Percentiles rank a stretch among this genome's conserved stretches.
Conservation (phyloP, 1,284 basidiomycete genomes). For the Sanghuangporus sanghuang region DNA sequence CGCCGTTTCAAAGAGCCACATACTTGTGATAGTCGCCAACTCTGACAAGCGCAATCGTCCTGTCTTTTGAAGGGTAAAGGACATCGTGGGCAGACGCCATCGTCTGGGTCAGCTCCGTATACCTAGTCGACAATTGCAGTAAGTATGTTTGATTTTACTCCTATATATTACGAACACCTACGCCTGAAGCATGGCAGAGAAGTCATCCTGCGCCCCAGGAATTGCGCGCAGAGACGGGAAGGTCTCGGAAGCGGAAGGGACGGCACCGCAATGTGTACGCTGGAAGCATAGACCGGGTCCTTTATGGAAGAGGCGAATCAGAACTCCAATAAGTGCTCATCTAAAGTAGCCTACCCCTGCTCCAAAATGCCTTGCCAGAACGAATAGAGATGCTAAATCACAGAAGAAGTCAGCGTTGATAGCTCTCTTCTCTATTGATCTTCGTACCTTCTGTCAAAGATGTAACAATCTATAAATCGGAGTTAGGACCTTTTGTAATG, state of each 20-base stretch:
- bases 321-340: background rate
- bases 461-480: conserved; percentile 29
- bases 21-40: conserved; percentile 36
- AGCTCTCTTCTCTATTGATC: background rate
- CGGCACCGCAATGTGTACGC: conserved; percentile 18
- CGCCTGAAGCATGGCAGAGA: conserved; percentile 22
- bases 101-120: conserved; percentile 33
- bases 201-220: conserved; percentile 22
- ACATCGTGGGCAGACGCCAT: conserved; percentile 38
- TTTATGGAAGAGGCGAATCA: background rate
- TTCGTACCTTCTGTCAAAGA: conserved; percentile 27
- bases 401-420: background rate
- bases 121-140: conserved; percentile 1
- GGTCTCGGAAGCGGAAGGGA: conserved; percentile 29
- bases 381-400: conserved; percentile 16
- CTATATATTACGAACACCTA: conserved; percentile 4
- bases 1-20: background rate
- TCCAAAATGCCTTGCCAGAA: conserved; percentile 34
- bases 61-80: conserved; percentile 31
- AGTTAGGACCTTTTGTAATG: background rate
- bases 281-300: conserved; percentile 34
- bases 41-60: conserved; percentile 31
- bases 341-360: conserved; percentile 19
- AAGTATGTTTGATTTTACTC: background rate
- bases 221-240: conserved; percentile 28